Base-by-base conservation (phyloP, 75 land plant species). In the Chamaecyparis obtusa region DNA sequence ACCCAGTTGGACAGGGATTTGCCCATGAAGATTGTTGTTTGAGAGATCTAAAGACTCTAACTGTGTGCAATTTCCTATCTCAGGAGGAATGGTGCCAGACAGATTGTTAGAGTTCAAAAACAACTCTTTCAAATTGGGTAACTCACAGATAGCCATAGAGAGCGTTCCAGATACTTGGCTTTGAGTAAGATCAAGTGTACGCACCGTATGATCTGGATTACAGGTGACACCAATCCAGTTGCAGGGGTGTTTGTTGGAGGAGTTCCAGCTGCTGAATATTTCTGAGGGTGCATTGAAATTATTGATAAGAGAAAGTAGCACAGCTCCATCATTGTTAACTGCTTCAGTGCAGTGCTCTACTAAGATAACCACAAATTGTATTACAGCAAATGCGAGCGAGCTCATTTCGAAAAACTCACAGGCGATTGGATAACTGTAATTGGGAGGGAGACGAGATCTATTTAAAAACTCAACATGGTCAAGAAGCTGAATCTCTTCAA, bases 1-100 rank as follows among this genome's bases (percentile, higher is more conserved):
- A 32, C 93, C 92, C 76, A 92, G 36, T 46, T 86, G 84, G 30
- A 72, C 1, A 16, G 93, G 93, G 21, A 92, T 82, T 17, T 32
- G 54, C 0, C 93, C 93, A 15, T 83, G 86, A 16, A 92, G 84
- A 71, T 86, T 88, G 86, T 92, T 92, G 49, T 86, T 72, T 36
- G 88, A 92, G 86, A 92, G 88, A 83, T 91, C 87, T 36, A 88
- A 48, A 41, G 32, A 39, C 60, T 76, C 69, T 11, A 92, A 54
- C 13, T 74, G 83, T n/a, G 55, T 57, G 43, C 90, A 87, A 43
- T 43, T 41, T 39, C 83, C 88, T 17, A 91, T 78, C 30, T 84
- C 84, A 4, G 39, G 15, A n/a, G 92, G 92, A 74, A 91, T 89
- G 7, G 74, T 46, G 7, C 88, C 92, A 51, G 85, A 76, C 10